Conservation (phyloP, 176 grass and related monocot species). For the Musa itinerans region DNA sequence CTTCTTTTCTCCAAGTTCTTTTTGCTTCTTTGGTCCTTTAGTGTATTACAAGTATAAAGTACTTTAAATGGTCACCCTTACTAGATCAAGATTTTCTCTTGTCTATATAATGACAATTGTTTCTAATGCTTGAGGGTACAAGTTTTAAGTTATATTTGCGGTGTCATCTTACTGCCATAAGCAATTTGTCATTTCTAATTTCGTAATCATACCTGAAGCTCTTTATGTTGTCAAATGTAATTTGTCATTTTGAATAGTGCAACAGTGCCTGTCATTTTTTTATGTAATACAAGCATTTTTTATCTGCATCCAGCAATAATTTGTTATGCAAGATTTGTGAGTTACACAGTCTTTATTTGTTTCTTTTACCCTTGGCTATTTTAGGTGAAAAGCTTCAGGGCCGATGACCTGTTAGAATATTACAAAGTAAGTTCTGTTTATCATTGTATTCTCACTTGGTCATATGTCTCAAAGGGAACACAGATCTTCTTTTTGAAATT, state of each 20-base stretch:
- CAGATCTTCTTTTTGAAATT: neutral
- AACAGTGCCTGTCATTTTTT: neutral
- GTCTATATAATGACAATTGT: no score
- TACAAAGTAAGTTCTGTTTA: slow-evolving; percentile 55
- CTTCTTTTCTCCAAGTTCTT: no score
- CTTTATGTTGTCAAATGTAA: neutral
- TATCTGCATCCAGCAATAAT: neutral
- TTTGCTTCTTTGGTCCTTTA: no score
- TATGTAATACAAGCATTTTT: neutral
- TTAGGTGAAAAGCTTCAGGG: slow-evolving; percentile 68
- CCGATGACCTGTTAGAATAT: slow-evolving; percentile 71
- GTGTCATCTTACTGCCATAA: neutral
- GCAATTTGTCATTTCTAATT: neutral
- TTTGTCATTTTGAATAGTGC: neutral
- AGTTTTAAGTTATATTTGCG: neutral
- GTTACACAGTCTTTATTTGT: neutral
- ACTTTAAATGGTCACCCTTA: no score
- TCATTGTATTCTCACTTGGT: neutral
- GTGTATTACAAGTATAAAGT: no score
- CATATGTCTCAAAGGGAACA: neutral
- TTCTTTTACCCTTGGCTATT: slow-evolving; percentile 24
- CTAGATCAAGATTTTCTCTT: no score
- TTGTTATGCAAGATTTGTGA: neutral
- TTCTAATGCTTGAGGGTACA: no score
- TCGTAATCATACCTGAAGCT: no score